Evolutionary conservation across 2,329 filamentous ascomycete genomes (phyloP).

Genomic region (Aureobasidium sp.): DNA sequence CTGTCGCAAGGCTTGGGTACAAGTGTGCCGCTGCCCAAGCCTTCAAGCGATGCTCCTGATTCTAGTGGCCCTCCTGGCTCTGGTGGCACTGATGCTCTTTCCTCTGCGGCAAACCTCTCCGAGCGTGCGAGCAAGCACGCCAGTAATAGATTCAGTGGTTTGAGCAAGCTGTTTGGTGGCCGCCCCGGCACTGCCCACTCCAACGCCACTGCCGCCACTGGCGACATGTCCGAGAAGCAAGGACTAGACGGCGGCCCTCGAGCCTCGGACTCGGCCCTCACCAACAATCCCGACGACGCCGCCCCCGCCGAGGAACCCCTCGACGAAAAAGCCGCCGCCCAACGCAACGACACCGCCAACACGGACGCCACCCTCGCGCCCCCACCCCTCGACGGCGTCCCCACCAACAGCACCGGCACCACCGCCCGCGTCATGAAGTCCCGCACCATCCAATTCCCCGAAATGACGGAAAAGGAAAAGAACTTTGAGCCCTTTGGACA

Average conservation of each 20-base stretch:
- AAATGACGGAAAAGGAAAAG: constrained; percentile 15
- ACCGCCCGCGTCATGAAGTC: constrained; percentile 13
- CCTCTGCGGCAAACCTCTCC: constrained; percentile 2
- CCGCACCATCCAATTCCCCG: constrained; percentile 26
- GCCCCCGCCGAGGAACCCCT: constrained; percentile 9
- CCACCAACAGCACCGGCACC: background rate
- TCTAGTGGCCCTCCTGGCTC: constrained; percentile 42
- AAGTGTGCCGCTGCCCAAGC: constrained; percentile 39
- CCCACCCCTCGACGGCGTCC: background rate
- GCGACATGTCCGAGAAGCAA: constrained; percentile 11
- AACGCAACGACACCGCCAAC: constrained; percentile 22
- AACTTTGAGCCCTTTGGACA: constrained; percentile 13
- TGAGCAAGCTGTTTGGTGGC: constrained; percentile 1
- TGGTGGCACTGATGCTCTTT: constrained; percentile 21
- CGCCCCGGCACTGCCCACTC: constrained; percentile 4
- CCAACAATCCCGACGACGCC: constrained; percentile 11
- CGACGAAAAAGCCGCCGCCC: constrained; percentile 20
- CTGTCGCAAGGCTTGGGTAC: constrained; percentile 49
- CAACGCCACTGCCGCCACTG: background rate
- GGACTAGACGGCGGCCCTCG: constrained; percentile 13
- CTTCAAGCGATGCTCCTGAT: constrained; percentile 38
- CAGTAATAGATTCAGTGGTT: constrained; percentile 7
- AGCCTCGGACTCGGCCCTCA: constrained; percentile 14
- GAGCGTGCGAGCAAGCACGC: constrained; percentile 5
- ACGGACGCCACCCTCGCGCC: background rate